These are phyloP conservation scores for Sicyos edulis DNA, from an alignment of 306 rosid genomes.

Conservation along the genomic window DNA sequence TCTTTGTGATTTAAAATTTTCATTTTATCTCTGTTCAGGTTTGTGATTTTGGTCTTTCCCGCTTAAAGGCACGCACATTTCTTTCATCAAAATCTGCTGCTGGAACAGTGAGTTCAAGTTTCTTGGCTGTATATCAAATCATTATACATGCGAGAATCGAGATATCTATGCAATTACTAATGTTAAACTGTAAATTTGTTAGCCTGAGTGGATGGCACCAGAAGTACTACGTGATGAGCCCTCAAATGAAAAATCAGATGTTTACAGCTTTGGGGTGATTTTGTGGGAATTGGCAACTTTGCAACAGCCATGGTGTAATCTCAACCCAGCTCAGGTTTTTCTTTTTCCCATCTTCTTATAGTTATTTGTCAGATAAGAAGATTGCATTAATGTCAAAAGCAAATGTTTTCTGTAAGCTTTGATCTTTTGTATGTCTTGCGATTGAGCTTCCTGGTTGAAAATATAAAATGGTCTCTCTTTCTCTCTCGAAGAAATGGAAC, in stretches of 20 bases:
- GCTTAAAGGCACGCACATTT: slow-evolving; percentile 86
- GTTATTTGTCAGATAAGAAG: slow-evolving; percentile 7
- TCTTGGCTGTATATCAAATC: neutral
- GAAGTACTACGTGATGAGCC: slow-evolving; percentile 98
- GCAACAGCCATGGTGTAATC: slow-evolving; percentile 92
- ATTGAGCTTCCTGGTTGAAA: neutral
- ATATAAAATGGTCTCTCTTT: neutral
- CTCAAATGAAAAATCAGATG: slow-evolving; percentile 92
- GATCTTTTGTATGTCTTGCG: neutral
- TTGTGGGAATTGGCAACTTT: slow-evolving; percentile 87
- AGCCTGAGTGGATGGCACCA: slow-evolving; percentile 99
- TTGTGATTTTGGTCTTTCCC: slow-evolving; percentile 97
- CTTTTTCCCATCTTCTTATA: slow-evolving; percentile 21
- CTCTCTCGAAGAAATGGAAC: too few species aligned
- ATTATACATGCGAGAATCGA: neutral
- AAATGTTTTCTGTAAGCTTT: slow-evolving; percentile 3
- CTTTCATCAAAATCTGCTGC: slow-evolving; percentile 98
- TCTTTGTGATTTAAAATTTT: neutral
- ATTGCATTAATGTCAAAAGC: neutral
- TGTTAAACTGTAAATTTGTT: slow-evolving; percentile 24
- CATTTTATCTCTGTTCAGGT: slow-evolving; percentile 44
- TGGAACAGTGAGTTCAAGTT: slow-evolving; percentile 82
- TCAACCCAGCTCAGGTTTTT: slow-evolving; percentile 95
- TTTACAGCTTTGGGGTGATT: slow-evolving; percentile 93
- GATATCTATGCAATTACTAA: slow-evolving; percentile 11